Evolutionary conservation across 106 monocot species (phyloP).

Genomic region (Dendrobium huoshanense): DNA sequence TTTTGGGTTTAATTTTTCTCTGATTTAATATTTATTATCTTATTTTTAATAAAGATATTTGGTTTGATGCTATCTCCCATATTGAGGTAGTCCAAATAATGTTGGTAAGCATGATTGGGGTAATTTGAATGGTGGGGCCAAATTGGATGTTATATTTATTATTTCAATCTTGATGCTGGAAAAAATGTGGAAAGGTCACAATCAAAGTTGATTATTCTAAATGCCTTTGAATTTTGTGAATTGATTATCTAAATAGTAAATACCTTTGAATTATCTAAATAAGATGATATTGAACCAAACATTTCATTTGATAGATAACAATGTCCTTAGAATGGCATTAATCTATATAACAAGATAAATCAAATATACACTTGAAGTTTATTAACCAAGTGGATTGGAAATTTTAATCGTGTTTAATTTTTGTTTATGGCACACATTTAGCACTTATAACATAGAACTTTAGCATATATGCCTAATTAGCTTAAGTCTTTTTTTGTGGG

Average conservation of each 20-base stretch:
- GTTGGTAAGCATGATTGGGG: neutral
- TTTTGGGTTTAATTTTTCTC: neutral
- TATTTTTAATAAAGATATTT: neutral
- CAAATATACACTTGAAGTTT: neutral
- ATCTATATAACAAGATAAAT: too few species aligned
- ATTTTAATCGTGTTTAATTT: too few species aligned
- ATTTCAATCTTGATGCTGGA: neutral
- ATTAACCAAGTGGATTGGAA: neutral
- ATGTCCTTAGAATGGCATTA: too few species aligned
- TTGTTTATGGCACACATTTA: too few species aligned
- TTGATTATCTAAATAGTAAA: neutral
- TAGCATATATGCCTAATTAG: too few species aligned
- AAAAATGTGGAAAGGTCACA: neutral
- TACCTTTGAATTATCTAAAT: neutral
- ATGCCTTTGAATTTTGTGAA: neutral
- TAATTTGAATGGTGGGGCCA: neutral
- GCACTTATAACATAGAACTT: too few species aligned
- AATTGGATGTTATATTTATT: neutral
- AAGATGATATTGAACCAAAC: too few species aligned
- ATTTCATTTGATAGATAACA: too few species aligned
- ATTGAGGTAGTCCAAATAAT: neutral
- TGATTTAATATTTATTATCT: neutral
- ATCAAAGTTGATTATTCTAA: neutral
- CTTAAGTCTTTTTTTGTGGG: too few species aligned
- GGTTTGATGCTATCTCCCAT: neutral